Evolutionary conservation across 805 yeast species (phyloP), one percentile per base, ranked within the genome.

Genomic region (Pichia cabralensis): DNA sequence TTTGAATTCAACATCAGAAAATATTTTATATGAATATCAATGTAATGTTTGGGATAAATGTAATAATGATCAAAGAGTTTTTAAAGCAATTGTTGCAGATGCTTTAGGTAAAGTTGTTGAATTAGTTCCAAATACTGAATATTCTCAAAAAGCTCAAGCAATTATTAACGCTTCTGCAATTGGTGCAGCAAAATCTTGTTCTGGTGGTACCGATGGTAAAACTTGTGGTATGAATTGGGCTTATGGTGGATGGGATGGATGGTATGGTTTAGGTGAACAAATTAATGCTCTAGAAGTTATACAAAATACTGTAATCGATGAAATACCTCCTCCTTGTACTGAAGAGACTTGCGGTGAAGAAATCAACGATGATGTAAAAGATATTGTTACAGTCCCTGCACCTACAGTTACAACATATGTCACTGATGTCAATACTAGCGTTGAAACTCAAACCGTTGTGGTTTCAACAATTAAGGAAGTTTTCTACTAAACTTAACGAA

Each of bases 211-310:
- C 5, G 92, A 81, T 56, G 76, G 78, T 10, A 74, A 69, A 45
- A 81, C 92, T 0, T 82, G 94, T 64, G 92, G 89, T 26, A 52
- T 70, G 38, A 63, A 70, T 53, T 81, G 94, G 94, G 52, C 63
- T 10, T 40, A 51, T 5, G 55, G 59, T 8, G 73, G 71, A 13
- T 71, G 80, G 73, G 92, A 81, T 55, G 78, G 73, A 1, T 38
- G 47, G 30, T 81, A 69, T 49, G 92, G 94, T 19, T 59, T 82
- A 19, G 92, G 92, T 46, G 94, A 81, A 56, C 86, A 81, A 56
- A 75, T 81, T 71, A 57, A 68, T 30, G 86, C 94, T 0, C 60
- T 79, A 38, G 89, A 80, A 53, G 67, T 66, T 2, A 70, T 81
- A 31, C 72, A 67, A 43, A 65, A 64, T 31, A 85, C 2, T 81